Percentiles rank a stretch among this genome's conserved stretches.
Evolutionary conservation across 2,329 filamentous ascomycete species (phyloP).

Genomic region (Alternaria hordeiaustralica): DNA sequence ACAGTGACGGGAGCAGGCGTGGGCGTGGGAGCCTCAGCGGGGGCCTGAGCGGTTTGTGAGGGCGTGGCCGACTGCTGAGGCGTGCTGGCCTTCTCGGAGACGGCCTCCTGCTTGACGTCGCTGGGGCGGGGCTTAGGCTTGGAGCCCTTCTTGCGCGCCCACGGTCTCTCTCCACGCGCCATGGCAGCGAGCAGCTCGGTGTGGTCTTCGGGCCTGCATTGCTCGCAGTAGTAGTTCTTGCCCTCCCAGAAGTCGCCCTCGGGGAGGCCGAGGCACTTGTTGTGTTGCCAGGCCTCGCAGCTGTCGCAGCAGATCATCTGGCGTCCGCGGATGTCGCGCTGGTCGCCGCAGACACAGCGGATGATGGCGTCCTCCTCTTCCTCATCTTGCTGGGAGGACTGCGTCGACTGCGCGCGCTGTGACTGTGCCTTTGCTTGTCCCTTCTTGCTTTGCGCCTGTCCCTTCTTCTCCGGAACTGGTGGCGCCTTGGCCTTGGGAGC

Average conservation of each 20-base stretch:
- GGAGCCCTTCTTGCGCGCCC: slow-evolving; percentile 68
- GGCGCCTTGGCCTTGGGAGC: slow-evolving; percentile 55
- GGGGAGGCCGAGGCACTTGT: slow-evolving; percentile 88
- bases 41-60: slow-evolving; percentile 16
- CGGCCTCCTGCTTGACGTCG: slow-evolving; percentile 61
- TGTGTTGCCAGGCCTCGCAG: slow-evolving; percentile 96
- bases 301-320: slow-evolving; percentile 96
- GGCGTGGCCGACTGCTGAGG: slow-evolving; percentile 26
- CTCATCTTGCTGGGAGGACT: slow-evolving; percentile 48
- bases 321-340: slow-evolving; percentile 78
- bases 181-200: slow-evolving; percentile 80
- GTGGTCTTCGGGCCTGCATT: slow-evolving; percentile 85
- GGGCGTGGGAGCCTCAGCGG: slow-evolving; percentile 17
- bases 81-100: slow-evolving; percentile 46
- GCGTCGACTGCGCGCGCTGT: slow-evolving; percentile 36
- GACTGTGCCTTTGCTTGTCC: slow-evolving; percentile 50
- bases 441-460: slow-evolving; percentile 54
- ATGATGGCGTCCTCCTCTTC: slow-evolving; percentile 72
- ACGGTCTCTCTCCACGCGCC: slow-evolving; percentile 80
- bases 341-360: slow-evolving; percentile 90
- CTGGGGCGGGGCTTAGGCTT: slow-evolving; percentile 69
- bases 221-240: slow-evolving; percentile 81
- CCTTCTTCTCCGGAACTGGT: slow-evolving; percentile 53
- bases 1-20: slow-evolving; percentile 17
- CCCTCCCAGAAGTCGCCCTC: slow-evolving; percentile 66